Conservation (phyloP, 441 rosid species). For the Isatis lusitanica region DNA sequence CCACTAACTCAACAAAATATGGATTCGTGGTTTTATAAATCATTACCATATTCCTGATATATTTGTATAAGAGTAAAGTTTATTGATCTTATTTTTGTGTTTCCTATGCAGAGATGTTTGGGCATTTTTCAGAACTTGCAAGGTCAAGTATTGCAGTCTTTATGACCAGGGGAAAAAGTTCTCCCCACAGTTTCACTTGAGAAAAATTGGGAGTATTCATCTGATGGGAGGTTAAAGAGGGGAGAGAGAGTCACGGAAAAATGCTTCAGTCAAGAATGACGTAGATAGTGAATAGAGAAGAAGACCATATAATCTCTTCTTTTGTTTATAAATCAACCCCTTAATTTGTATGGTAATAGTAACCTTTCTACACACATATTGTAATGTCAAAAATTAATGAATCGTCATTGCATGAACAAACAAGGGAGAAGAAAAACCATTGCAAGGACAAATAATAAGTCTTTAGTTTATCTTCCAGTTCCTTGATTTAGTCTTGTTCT, state of each 20-base stretch:
- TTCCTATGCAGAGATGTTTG: constrained; percentile 86
- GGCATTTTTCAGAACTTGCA: constrained; percentile 92
- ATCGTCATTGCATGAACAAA: neutral
- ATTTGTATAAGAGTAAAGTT: neutral
- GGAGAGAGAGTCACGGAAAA: constrained; percentile 83
- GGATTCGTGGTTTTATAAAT: constrained; percentile 1
- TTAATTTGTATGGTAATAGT: neutral
- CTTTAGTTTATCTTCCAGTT: neutral
- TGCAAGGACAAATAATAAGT: neutral
- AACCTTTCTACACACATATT: constrained; percentile 13
- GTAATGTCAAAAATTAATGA: neutral
- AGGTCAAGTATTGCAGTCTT: constrained; percentile 94
- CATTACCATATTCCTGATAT: neutral
- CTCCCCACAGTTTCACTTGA: constrained; percentile 25
- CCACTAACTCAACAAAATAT: neutral
- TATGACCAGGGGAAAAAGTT: constrained; percentile 90
- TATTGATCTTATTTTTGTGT: neutral
- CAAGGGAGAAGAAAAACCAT: neutral
- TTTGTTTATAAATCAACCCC: neutral
- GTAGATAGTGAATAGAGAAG: constrained; percentile 30
- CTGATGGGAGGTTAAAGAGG: constrained; percentile 95
- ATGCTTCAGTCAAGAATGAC: constrained; percentile 42
- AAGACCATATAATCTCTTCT: too few species aligned
- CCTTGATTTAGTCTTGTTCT: constrained; percentile 6
- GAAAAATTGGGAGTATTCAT: constrained; percentile 79